Percentiles rank a stretch among this genome's conserved stretches.
phyloP scores from a whole-genome alignment of 2,329 filamentous ascomycete genomes.

The Talaromyces sp. region DNA sequence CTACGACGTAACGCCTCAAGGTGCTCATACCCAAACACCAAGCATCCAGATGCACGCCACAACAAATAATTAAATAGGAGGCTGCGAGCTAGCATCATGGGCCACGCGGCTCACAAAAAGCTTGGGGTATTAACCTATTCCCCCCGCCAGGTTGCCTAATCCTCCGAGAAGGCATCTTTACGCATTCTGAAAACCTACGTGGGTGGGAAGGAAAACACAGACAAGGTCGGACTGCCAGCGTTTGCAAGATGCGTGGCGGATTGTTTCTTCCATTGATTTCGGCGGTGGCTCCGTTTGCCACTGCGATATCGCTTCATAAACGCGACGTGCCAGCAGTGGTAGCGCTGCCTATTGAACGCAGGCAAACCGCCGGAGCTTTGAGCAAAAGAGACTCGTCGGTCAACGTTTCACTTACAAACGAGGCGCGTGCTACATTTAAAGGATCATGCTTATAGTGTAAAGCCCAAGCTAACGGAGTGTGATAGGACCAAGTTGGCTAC shows the following conservation, averaged over 20 bases:
- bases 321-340: background rate
- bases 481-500: constrained; percentile 34
- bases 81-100: background rate
- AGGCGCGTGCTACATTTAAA: background rate
- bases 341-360: background rate
- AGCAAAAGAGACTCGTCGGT: background rate
- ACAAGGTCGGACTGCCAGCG: background rate
- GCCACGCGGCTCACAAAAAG: background rate
- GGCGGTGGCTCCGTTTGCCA: background rate
- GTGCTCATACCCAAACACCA: background rate
- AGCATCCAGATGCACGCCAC: background rate
- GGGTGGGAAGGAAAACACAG: background rate
- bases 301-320: background rate
- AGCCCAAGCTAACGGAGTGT: background rate
- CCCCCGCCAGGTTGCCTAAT: background rate
- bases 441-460: too few species aligned
- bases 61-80: background rate
- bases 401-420: background rate
- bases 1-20: background rate
- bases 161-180: background rate
- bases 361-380: background rate
- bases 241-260: background rate
- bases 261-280: background rate
- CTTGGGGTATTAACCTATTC: background rate
- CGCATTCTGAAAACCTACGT: background rate